These are phyloP conservation scores for Phlebopus sp. DNA, from an alignment of 1,284 basidiomycete genomes.

Conservation along the genomic window DNA sequence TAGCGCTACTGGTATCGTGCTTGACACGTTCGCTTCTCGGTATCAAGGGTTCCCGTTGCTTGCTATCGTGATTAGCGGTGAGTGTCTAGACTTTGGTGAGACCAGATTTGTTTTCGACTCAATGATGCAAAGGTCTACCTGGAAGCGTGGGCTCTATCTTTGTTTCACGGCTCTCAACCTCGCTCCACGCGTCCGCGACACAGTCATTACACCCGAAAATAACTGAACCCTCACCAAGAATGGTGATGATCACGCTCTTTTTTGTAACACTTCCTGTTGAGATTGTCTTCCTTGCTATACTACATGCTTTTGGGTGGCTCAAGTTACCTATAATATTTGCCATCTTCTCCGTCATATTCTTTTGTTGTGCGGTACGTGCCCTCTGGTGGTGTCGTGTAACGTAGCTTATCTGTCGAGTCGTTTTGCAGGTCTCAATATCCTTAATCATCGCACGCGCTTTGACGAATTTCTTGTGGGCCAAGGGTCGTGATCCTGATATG, in stretches of 20 bases:
- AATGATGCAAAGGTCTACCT: slow-evolving; percentile 57
- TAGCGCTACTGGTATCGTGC: slow-evolving; percentile 86
- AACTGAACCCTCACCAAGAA: slow-evolving; percentile 41
- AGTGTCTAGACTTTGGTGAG: slow-evolving; percentile 18
- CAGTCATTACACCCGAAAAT: slow-evolving; percentile 16
- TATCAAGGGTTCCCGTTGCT: slow-evolving; percentile 89
- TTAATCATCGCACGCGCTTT: slow-evolving; percentile 66
- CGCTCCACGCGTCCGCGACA: slow-evolving; percentile 64
- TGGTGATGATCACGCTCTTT: slow-evolving; percentile 68
- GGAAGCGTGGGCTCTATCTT: slow-evolving; percentile 91
- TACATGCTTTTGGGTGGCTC: slow-evolving; percentile 74
- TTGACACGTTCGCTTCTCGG: slow-evolving; percentile 84
- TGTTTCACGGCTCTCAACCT: slow-evolving; percentile 86
- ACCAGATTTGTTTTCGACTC: not conserved
- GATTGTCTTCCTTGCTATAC: slow-evolving; percentile 65
- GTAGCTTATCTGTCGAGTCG: not conserved
- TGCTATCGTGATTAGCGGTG: slow-evolving; percentile 86
- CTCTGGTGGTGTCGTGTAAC: not conserved
- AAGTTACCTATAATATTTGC: slow-evolving; percentile 67
- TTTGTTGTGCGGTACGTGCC: slow-evolving; percentile 68
- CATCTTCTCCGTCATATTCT: slow-evolving; percentile 63
- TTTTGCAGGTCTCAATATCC: slow-evolving; percentile 62
- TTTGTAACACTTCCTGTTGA: slow-evolving; percentile 76
- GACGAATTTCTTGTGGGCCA: slow-evolving; percentile 81
- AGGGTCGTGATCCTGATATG: slow-evolving; percentile 85